These are phyloP conservation scores for Xylona heveae DNA, from an alignment of 495 filamentous ascomycete species.

Conservation along the genomic window DNA sequence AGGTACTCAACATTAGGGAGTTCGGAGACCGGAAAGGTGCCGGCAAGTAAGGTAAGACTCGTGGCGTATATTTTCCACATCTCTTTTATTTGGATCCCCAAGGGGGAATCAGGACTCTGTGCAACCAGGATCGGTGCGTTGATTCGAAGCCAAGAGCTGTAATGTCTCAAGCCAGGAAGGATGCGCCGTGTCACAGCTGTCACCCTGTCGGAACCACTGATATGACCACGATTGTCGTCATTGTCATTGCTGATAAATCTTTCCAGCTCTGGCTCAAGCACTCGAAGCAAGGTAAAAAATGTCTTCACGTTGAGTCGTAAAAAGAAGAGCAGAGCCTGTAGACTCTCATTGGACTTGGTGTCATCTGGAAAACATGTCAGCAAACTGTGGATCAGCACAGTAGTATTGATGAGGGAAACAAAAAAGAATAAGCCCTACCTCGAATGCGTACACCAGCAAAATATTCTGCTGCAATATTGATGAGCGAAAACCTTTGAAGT, in stretches of 20 bases:
- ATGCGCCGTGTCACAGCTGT: constrained; percentile 41
- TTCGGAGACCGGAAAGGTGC: constrained; percentile 32
- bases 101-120: constrained; percentile 29
- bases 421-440: constrained; percentile 21
- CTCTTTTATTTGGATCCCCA: constrained; percentile 37
- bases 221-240: constrained; percentile 6
- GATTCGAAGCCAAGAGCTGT: constrained; percentile 47
- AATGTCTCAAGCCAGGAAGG: constrained; percentile 47
- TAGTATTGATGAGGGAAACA: constrained; percentile 1
- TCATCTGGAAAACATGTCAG: constrained; percentile 17
- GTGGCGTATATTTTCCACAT: constrained; percentile 54
- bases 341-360: constrained; percentile 14
- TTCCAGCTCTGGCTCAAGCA: constrained; percentile 46
- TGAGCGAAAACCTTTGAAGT: constrained; percentile 58
- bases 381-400: constrained; percentile 5
- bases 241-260: constrained; percentile 26
- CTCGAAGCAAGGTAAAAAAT: constrained; percentile 53
- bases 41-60: constrained; percentile 39
- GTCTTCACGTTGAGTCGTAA: constrained; percentile 66
- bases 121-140: constrained; percentile 27
- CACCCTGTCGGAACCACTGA: constrained; percentile 28
- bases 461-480: constrained; percentile 69
- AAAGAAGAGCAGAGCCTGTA: constrained; percentile 45
- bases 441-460: constrained; percentile 37
- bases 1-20: constrained; percentile 42